A percentile compares a stretch with the other conserved stretches of the same genome.
These are phyloP conservation scores for Trypanosoma mega DNA, from an alignment of 208 protist species.

Conservation along the genomic window DNA sequence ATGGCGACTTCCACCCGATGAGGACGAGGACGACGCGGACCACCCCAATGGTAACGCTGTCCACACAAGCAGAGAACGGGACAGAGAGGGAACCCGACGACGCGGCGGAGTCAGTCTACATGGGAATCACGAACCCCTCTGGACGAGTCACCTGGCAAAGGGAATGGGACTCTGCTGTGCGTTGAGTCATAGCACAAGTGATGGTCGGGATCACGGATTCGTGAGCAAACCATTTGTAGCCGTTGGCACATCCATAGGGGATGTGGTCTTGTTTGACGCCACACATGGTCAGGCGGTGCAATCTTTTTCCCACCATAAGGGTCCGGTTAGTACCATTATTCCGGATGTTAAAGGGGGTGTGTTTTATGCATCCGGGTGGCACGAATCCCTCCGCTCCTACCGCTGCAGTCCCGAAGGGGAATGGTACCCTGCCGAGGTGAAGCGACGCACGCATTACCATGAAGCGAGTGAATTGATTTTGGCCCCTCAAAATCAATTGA, in stretches of 20 bases:
- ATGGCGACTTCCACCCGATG: constrained; percentile 45
- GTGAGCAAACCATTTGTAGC: constrained; percentile 72
- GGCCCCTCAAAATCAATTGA: constrained; percentile 43
- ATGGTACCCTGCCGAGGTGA: constrained; percentile 88
- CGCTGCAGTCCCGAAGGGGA: constrained; percentile 35
- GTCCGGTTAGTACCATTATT: constrained; percentile 70
- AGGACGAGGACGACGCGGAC: not conserved
- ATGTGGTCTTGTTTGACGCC: constrained; percentile 79
- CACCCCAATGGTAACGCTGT: not conserved
- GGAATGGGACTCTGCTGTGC: constrained; percentile 75
- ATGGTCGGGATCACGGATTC: no score
- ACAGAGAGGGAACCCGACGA: not conserved
- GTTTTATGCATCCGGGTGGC: constrained; percentile 85
- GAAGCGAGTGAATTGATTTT: constrained; percentile 70
- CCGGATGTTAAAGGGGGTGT: constrained; percentile 23
- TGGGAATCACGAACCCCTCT: constrained; percentile 61
- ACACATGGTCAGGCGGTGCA: constrained; percentile 56
- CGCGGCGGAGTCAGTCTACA: constrained; percentile 26
- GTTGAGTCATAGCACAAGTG: constrained; percentile 28
- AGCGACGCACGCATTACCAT: constrained; percentile 90
- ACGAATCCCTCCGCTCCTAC: constrained; percentile 81
- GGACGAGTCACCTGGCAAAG: constrained; percentile 70
- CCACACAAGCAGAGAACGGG: not conserved
- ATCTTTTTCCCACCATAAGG: constrained; percentile 84
- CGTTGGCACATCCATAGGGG: constrained; percentile 79